phyloP scores from a whole-genome alignment of 108 stramenopile species.

The Nannochloropsis gaditana region DNA sequence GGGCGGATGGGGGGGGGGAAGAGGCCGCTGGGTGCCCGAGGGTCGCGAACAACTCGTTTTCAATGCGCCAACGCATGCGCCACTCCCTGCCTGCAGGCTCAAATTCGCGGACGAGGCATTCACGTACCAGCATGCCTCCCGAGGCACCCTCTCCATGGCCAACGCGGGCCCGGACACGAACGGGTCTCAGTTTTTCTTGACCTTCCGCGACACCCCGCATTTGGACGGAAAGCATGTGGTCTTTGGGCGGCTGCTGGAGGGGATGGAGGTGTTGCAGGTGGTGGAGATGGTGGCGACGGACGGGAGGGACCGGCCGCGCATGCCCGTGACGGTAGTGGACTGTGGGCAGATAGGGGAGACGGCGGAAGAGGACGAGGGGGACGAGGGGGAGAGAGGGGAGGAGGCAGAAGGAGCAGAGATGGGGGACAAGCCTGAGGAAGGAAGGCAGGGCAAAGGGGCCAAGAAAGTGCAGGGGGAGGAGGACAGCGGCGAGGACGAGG shows the following conservation, averaged over 20 bases:
- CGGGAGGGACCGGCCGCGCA: conserved; percentile 68
- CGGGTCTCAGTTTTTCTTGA: conserved; percentile 83
- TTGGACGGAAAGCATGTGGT: conserved; percentile 64
- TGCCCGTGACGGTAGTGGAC: conserved; percentile 66
- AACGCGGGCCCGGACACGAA: conserved; percentile 86
- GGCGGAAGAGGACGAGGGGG: conserved; percentile 37
- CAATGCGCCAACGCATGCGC: too few species aligned
- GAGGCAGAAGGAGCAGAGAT: conserved; percentile 22
- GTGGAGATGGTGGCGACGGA: conserved; percentile 72
- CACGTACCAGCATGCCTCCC: conserved; percentile 58
- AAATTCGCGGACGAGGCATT: conserved; percentile 61
- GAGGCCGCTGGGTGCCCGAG: too few species aligned
- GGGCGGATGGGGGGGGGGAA: too few species aligned
- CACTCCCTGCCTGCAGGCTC: not conserved
- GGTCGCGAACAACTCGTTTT: too few species aligned
- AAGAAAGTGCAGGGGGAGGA: conserved; percentile 31
- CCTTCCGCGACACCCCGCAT: conserved; percentile 35
- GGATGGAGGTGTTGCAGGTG: conserved; percentile 72
- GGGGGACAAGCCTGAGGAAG: conserved; percentile 24
- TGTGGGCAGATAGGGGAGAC: conserved; percentile 63
- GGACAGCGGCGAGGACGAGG: conserved; percentile 34
- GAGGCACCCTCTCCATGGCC: conserved; percentile 70
- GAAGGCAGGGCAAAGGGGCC: conserved; percentile 29
- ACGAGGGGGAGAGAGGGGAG: conserved; percentile 33
- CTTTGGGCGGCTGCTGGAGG: conserved; percentile 70